phyloP scores from a whole-genome alignment of 2,329 filamentous ascomycete genomes.

The Cladophialophora bantiana region DNA sequence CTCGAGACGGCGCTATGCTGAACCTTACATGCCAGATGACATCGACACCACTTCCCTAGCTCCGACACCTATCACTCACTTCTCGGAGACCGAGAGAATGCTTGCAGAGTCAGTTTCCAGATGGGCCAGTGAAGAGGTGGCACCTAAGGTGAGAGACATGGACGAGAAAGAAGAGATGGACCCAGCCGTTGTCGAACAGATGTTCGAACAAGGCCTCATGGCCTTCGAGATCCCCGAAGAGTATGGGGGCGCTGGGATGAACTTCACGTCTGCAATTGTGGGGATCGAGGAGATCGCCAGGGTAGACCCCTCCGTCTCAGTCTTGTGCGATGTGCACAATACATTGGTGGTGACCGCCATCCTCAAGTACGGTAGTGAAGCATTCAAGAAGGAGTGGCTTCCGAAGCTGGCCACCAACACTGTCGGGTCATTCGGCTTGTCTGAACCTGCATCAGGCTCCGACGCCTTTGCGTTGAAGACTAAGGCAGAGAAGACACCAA shows the following conservation, averaged over 20 bases:
- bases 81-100: slow-evolving; percentile 86
- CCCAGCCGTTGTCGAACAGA: slow-evolving; percentile 81
- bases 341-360: slow-evolving; percentile 95
- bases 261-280: slow-evolving; percentile 95
- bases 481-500: slow-evolving; percentile 80
- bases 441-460: slow-evolving; percentile 89
- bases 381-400: slow-evolving; percentile 83
- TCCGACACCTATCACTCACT: slow-evolving; percentile 90
- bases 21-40: slow-evolving; percentile 45
- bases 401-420: slow-evolving; percentile 89
- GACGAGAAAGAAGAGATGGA: slow-evolving; percentile 97
- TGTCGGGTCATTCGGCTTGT: slow-evolving; percentile 89
- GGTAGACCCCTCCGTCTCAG: slow-evolving; percentile 92
- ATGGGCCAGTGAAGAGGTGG: slow-evolving; percentile 86
- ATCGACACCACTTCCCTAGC: slow-evolving; percentile 76
- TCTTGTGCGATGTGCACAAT: slow-evolving; percentile 97
- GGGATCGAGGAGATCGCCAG: slow-evolving; percentile 96
- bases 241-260: slow-evolving; percentile 96
- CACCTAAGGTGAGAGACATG: slow-evolving; percentile 94
- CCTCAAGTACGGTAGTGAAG: slow-evolving; percentile 79
- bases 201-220: slow-evolving; percentile 98
- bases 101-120: slow-evolving; percentile 91
- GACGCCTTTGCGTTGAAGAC: slow-evolving; percentile 96
- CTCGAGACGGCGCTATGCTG: slow-evolving; percentile 45
- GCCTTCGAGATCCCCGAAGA: slow-evolving; percentile 97